A percentile compares a stretch with the other conserved stretches of the same genome.
Conservation (phyloP, 805 yeast genomes). For the Ogataea salicorniae region DNA sequence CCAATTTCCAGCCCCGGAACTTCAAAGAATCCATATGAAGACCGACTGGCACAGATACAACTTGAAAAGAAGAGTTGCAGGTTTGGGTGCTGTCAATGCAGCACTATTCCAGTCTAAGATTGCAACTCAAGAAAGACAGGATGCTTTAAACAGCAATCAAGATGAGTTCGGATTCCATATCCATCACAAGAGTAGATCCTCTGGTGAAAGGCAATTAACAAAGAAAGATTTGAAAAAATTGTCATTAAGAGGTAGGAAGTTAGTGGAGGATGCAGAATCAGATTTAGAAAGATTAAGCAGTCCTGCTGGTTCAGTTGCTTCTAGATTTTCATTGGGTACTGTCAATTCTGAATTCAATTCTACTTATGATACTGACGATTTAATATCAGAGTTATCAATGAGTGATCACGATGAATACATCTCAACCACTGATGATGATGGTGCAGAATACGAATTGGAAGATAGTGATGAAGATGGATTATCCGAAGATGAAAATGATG, state of each 20-base stretch:
- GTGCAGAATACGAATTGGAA: slow-evolving; percentile 15
- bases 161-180: slow-evolving; percentile 54
- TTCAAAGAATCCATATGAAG: slow-evolving; percentile 91
- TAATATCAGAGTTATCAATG: slow-evolving; percentile 14
- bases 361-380: slow-evolving; percentile 19
- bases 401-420: slow-evolving; percentile 10
- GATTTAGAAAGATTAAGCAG: slow-evolving; percentile 35
- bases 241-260: slow-evolving; percentile 27
- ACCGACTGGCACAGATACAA: slow-evolving; percentile 98
- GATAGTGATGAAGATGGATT: slow-evolving; percentile 6
- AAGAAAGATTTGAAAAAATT: slow-evolving; percentile 35
- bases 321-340: slow-evolving; percentile 49
- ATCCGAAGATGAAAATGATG: slow-evolving; percentile 15
- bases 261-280: slow-evolving; percentile 2
- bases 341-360: slow-evolving; percentile 17
- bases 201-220: slow-evolving; percentile 31
- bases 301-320: slow-evolving; percentile 50
- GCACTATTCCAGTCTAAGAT: slow-evolving; percentile 27
- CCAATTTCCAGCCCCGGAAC: slow-evolving; percentile 71
- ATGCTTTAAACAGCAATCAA: slow-evolving; percentile 28
- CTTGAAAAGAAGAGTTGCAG: slow-evolving; percentile 86
- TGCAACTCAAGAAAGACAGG: slow-evolving; percentile 21
- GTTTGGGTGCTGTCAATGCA: slow-evolving; percentile 56
- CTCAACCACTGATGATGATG: slow-evolving; percentile 13
- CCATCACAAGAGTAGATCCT: slow-evolving; percentile 19